phyloP scores from a whole-genome alignment of 176 grass and related monocot species.

The Ensete glaucum region DNA sequence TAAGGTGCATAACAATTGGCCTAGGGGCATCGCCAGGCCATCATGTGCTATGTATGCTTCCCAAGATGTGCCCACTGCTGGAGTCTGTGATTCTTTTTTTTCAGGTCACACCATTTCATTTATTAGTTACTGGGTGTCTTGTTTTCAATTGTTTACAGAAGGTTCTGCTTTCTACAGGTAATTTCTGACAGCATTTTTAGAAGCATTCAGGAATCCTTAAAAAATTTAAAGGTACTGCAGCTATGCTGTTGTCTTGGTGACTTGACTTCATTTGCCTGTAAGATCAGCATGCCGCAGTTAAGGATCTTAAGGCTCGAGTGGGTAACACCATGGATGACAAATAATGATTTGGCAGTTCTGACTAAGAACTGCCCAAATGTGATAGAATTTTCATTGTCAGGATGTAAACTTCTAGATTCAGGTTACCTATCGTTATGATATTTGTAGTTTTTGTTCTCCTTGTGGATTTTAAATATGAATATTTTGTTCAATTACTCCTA shows the following conservation, averaged over 20 bases:
- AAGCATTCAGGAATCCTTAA: constrained; percentile 48
- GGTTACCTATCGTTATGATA: constrained; percentile 37
- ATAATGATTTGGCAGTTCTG: constrained; percentile 50
- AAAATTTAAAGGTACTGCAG: constrained; percentile 40
- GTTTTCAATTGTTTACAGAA: constrained; percentile 5
- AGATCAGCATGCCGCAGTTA: constrained; percentile 15
- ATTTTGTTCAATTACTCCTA: neutral
- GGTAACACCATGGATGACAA: constrained; percentile 75
- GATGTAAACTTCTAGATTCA: constrained; percentile 68
- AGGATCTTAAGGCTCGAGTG: constrained; percentile 47
- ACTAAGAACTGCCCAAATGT: constrained; percentile 40
- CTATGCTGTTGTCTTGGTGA: constrained; percentile 48
- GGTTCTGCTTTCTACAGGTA: constrained; percentile 37
- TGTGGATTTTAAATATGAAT: neutral
- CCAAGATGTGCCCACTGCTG: constrained; percentile 54
- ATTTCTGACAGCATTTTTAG: constrained; percentile 53
- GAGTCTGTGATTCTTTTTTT: constrained; percentile 65
- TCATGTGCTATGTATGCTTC: constrained; percentile 45
- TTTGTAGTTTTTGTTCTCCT: neutral
- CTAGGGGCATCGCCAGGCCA: constrained; percentile 63
- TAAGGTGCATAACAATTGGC: constrained; percentile 50
- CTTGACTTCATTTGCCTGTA: constrained; percentile 49
- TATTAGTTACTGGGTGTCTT: constrained; percentile 1
- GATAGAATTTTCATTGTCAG: constrained; percentile 58
- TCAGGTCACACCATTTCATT: constrained; percentile 38